A percentile compares a stretch with the other conserved stretches of the same genome.
Conservation (phyloP, 805 yeast species). For the Ogataea populi-albae region DNA sequence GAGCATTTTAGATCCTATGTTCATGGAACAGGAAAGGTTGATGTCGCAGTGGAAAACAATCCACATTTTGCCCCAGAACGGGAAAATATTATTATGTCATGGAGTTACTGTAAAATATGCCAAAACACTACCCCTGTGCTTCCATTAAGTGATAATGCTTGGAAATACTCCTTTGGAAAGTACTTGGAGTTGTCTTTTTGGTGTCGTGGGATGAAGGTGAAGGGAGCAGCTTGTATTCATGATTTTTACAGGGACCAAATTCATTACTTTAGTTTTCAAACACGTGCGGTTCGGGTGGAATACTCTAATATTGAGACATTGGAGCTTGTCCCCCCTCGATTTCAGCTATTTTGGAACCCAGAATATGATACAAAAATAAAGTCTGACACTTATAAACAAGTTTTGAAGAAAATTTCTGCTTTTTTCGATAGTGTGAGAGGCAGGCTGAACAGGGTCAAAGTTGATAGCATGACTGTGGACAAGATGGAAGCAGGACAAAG, state of each 20-base stretch:
- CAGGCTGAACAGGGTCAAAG: conserved; percentile 73
- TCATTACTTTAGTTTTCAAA: conserved; percentile 79
- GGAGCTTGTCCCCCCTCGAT: conserved; percentile 75
- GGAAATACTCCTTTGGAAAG: conserved; percentile 92
- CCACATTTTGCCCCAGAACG: conserved; percentile 56
- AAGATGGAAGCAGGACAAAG: conserved; percentile 66
- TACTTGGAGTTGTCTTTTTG: conserved; percentile 84
- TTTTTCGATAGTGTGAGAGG: conserved; percentile 74
- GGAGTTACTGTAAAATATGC: conserved; percentile 90
- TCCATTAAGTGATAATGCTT: conserved; percentile 81
- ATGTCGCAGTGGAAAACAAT: conserved; percentile 64
- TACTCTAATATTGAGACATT: conserved; percentile 72
- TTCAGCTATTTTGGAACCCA: conserved; percentile 69
- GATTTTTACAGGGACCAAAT: conserved; percentile 79
- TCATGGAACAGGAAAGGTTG: conserved; percentile 82
- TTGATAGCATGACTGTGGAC: conserved; percentile 69
- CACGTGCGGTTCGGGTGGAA: conserved; percentile 74
- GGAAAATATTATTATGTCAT: conserved; percentile 71
- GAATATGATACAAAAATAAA: conserved; percentile 67
- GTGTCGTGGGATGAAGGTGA: conserved; percentile 57
- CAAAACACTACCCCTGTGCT: conserved; percentile 69
- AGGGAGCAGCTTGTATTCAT: conserved; percentile 66
- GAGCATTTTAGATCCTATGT: conserved; percentile 86
- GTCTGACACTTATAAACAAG: conserved; percentile 53
- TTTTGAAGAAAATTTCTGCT: conserved; percentile 47